A percentile compares a stretch with the other conserved stretches of the same genome.
Conservation (phyloP, 2,329 filamentous ascomycete genomes). For the Ophiosphaerella herpotricha region DNA sequence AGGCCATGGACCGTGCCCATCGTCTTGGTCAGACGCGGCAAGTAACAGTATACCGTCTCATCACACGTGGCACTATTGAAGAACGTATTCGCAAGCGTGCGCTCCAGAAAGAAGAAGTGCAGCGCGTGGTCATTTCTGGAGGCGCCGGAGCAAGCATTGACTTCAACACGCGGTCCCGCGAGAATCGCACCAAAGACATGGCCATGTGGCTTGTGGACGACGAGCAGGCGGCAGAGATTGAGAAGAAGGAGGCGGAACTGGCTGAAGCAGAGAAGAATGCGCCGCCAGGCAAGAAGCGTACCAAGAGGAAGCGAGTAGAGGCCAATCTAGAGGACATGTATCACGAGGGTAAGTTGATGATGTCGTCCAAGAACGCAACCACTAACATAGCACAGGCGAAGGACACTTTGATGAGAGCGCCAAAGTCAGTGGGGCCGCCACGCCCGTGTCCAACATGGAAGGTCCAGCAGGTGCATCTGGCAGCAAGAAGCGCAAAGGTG, state of each 20-base stretch:
- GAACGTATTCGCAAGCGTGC: constrained; percentile 97
- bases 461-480: constrained; percentile 27
- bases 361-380: not conserved
- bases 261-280: constrained; percentile 65
- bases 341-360: constrained; percentile 81
- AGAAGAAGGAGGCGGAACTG: constrained; percentile 87
- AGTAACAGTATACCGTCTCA: constrained; percentile 96
- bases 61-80: constrained; percentile 95
- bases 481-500: constrained; percentile 61
- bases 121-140: constrained; percentile 93
- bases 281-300: constrained; percentile 54
- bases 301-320: constrained; percentile 65
- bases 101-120: constrained; percentile 97
- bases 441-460: constrained; percentile 65
- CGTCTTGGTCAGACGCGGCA: constrained; percentile 94
- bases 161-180: constrained; percentile 88
- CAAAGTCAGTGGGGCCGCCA: constrained; percentile 84
- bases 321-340: constrained; percentile 92
- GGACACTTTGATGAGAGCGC: constrained; percentile 91
- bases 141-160: constrained; percentile 83
- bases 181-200: constrained; percentile 97
- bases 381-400: constrained; percentile 68
- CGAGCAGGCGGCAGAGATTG: constrained; percentile 91
- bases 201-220: constrained; percentile 99
- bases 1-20: constrained; percentile 98